Conservation (phyloP, 371 early-diverging fungal genomes). For the Parasitella parasitica region DNA sequence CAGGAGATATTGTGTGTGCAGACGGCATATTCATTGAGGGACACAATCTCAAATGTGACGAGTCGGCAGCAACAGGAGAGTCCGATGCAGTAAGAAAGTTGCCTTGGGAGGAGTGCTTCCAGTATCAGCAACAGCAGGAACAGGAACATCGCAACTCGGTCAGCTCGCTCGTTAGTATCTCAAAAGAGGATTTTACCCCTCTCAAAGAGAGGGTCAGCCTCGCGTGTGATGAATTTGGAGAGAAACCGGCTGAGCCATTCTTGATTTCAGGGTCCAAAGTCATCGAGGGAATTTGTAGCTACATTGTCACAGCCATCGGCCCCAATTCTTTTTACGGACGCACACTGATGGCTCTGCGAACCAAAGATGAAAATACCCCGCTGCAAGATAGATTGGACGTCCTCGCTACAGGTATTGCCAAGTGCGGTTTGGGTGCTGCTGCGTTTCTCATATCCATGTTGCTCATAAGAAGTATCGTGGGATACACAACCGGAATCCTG, state of each 20-base stretch:
- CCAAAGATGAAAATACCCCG: conserved; percentile 64
- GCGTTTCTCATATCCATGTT: conserved; percentile 61
- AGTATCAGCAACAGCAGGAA: not conserved
- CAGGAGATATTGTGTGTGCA: conserved; percentile 90
- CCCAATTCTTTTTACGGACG: conserved; percentile 73
- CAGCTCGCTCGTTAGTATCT: not conserved
- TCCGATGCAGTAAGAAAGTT: conserved; percentile 71
- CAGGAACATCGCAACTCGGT: not conserved
- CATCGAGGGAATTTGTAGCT: conserved; percentile 74
- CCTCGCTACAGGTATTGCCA: conserved; percentile 69
- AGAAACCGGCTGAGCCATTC: conserved; percentile 55
- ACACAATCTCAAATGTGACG: conserved; percentile 86
- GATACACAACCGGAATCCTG: conserved; percentile 5
- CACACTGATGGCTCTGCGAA: conserved; percentile 70
- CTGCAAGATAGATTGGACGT: conserved; percentile 67
- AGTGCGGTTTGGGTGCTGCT: conserved; percentile 64
- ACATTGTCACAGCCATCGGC: conserved; percentile 71
- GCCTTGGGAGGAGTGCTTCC: conserved; percentile 30
- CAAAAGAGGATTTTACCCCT: not conserved
- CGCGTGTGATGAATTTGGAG: not conserved
- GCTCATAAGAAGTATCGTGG: conserved; percentile 55
- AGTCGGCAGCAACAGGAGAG: conserved; percentile 92
- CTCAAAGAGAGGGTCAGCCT: not conserved
- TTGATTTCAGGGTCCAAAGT: conserved; percentile 76
- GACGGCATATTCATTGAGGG: conserved; percentile 87